Base-by-base conservation (phyloP, 2,329 filamentous ascomycete genomes). In the Scedosporium minutisporum region DNA sequence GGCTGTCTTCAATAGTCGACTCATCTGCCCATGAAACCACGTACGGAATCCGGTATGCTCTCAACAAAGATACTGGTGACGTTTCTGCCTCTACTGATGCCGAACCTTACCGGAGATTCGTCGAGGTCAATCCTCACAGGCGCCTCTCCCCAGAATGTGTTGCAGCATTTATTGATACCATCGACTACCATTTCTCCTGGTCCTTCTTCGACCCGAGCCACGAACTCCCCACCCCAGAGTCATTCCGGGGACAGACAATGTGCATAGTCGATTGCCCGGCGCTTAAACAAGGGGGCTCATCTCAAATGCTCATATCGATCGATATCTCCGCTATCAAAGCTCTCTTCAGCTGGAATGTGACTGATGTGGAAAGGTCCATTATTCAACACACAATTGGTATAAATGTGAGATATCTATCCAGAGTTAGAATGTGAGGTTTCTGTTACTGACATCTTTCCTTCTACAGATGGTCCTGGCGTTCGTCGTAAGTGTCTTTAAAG, bases 181-280 rank as follows among this genome's bases (percentile, higher is more conserved):
- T 53, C 10, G 48, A 44, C 29, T 53, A 57, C 23, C 60, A 44
- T 7, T 55, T 62, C n/a, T 57, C 48, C 33, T 62, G 60, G 60
- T 62, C 60, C 6, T 62, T 62, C 33, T 62, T 62, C 48, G 48
- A 44, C 29, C 6, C 25, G 10, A 23, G 29, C 3, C 16, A 12
- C 21, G 48, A 62, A 25, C n/a, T 16, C n/a, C 14, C 25, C n/a
- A 62, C 60, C 3, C 46, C 60, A 6, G 33, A 42, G 14, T 9
- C 27, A 14, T 62, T 38, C 48, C 27, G 48, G 12, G 60, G 60
- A 9, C 46, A 44, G 46, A 51, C 59, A 16, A 53, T 55, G 14
- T 61, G 59, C 27, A 38, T 61, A n/a, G 59, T 61, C 10, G 59
- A 61, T 27, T 61, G 59, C 18, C 59, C 29, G 27, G 46, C 59